Evolutionary conservation across 306 rosid species (phyloP).

Genomic region (Vicia faba): DNA sequence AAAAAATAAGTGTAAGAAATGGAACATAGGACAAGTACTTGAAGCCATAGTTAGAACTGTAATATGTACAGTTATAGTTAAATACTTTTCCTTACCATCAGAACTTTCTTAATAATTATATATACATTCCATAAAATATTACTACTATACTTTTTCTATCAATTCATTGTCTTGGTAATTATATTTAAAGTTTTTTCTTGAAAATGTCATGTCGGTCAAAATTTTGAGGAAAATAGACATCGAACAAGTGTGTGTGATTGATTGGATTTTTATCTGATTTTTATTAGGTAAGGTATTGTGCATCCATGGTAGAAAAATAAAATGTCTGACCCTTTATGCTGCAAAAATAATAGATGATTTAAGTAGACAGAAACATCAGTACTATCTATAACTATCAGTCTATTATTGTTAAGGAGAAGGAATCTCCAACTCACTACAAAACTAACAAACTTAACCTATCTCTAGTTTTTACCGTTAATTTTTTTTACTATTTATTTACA

Average conservation of each 20-base stretch:
- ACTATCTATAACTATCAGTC: constrained; percentile 50
- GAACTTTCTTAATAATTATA: not conserved
- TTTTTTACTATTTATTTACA: no score
- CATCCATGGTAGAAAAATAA: constrained; percentile 30
- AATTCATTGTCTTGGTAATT: no score
- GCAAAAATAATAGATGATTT: constrained; percentile 54
- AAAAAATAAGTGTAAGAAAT: constrained; percentile 4
- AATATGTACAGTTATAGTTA: not conserved
- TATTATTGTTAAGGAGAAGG: constrained; percentile 55
- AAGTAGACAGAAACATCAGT: constrained; percentile 50
- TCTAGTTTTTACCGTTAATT: not conserved
- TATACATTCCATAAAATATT: no score
- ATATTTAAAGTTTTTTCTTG: no score
- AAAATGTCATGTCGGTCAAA: constrained; percentile 35
- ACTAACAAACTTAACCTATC: constrained; percentile 48
- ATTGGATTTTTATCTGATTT: constrained; percentile 36
- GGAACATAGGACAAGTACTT: constrained; percentile 20
- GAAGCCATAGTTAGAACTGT: not conserved
- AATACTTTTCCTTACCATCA: not conserved
- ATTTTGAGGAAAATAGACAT: constrained; percentile 30
- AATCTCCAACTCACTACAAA: constrained; percentile 46
- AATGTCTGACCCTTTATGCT: constrained; percentile 50
- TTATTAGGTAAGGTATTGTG: constrained; percentile 15
- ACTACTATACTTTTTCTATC: no score
- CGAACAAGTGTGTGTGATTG: constrained; percentile 29